A percentile compares a stretch with the other conserved stretches of the same genome.
phyloP scores from a whole-genome alignment of 371 early-diverging fungal genomes.

The Mucor saturninus region DNA sequence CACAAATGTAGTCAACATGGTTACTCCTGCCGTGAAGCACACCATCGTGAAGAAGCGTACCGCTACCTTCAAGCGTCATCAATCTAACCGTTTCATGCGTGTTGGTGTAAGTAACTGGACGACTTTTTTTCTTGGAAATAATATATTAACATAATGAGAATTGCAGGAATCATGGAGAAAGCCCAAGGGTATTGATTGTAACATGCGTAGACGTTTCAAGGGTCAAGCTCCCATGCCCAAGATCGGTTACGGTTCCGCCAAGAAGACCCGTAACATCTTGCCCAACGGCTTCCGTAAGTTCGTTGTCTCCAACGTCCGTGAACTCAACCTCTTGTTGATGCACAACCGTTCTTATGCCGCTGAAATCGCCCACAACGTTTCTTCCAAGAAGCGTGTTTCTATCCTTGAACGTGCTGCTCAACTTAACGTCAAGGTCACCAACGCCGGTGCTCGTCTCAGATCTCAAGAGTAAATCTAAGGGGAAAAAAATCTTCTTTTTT shows the following conservation, averaged over 20 bases:
- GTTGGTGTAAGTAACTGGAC: conserved; percentile 74
- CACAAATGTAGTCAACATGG: conserved; percentile 61
- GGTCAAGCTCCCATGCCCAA: conserved; percentile 99
- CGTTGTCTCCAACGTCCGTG: conserved; percentile 92
- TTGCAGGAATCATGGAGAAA: conserved; percentile 97
- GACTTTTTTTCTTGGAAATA: no score
- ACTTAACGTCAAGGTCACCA: conserved; percentile 97
- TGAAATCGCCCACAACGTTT: conserved; percentile 98
- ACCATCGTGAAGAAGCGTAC: conserved; percentile 99
- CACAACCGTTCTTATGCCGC: conserved; percentile 99
- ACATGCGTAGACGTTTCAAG: conserved; percentile 96
- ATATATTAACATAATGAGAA: neutral
- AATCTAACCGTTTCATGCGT: conserved; percentile 98
- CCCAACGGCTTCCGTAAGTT: conserved; percentile 99
- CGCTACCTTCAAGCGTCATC: conserved; percentile 97
- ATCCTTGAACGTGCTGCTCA: conserved; percentile 98
- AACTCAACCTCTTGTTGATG: conserved; percentile 97
- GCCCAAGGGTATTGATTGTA: conserved; percentile 99
- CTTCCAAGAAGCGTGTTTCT: conserved; percentile 96
- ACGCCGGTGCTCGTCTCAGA: conserved; percentile 95
- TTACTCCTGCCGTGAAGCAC: conserved; percentile 89
- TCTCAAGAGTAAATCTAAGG: conserved; percentile 75
- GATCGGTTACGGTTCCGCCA: conserved; percentile 99
- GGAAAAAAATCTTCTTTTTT: no score
- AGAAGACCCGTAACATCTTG: conserved; percentile 93